Evolutionary conservation across 306 rosid species (phyloP).

Genomic region (Medicago lupulina): DNA sequence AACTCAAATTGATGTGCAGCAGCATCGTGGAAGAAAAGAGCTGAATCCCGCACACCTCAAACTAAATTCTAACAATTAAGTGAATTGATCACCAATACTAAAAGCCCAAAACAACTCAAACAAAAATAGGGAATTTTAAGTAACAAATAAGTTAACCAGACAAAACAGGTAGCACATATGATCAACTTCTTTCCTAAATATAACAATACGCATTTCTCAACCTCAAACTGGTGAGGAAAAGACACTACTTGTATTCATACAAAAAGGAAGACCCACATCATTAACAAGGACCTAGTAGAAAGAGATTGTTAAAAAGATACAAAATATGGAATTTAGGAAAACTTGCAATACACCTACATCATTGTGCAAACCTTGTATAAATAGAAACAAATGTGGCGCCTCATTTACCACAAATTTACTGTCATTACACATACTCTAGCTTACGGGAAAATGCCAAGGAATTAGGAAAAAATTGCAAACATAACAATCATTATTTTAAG

Average conservation of each 20-base stretch:
- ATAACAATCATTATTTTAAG: constrained; percentile 7
- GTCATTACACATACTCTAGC: constrained; percentile 4
- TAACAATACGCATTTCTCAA: constrained; percentile 31
- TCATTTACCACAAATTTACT: constrained; percentile 3
- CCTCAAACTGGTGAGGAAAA: constrained; percentile 14
- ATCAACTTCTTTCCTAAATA: constrained; percentile 25
- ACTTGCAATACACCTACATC: constrained; percentile 1
- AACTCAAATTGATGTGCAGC: constrained; percentile 29
- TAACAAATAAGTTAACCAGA: constrained; percentile 28
- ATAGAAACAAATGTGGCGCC: constrained; percentile 5
- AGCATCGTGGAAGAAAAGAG: constrained; percentile 35
- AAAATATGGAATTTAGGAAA: constrained; percentile 17
- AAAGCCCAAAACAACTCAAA: constrained; percentile 25
- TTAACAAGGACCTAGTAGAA: constrained; percentile 22
- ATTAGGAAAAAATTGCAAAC: constrained; percentile 10
- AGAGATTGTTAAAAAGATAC: constrained; percentile 6
- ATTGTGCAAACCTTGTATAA: constrained; percentile 22
- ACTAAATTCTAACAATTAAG: constrained; percentile 27
- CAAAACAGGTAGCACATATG: constrained; percentile 34
- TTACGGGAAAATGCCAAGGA: constrained; percentile 25
- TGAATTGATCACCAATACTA: constrained; percentile 20
- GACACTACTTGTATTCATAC: constrained; percentile 14
- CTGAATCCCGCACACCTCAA: constrained; percentile 32
- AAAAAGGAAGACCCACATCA: constrained; percentile 32
- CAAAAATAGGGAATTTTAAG: constrained; percentile 24